phyloP scores from a whole-genome alignment of 2,329 filamentous ascomycete species.

The Trichoderma harzianum region DNA sequence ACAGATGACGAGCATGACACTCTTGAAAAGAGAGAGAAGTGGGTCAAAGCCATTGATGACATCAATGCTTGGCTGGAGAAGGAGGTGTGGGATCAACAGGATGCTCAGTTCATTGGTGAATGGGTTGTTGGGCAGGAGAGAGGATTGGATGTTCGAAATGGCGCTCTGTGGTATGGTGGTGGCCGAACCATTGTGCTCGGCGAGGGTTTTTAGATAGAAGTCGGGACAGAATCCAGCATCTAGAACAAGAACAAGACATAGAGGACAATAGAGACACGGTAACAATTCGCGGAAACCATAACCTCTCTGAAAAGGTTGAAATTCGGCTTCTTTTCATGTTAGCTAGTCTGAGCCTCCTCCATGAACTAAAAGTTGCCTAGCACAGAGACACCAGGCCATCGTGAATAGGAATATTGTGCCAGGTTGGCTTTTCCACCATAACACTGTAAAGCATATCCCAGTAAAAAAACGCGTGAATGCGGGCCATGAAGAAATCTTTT shows the following conservation, averaged over 20 bases:
- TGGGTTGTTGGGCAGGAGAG: constrained; percentile 87
- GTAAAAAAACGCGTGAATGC: constrained; percentile 15
- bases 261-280: not conserved
- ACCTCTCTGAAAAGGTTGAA: not conserved
- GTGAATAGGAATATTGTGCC: not conserved
- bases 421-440: constrained; percentile 5
- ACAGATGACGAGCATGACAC: constrained; percentile 61
- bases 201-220: constrained; percentile 54
- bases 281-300: not conserved
- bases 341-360: constrained; percentile 2
- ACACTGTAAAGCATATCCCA: constrained; percentile 4
- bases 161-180: constrained; percentile 82
- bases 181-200: constrained; percentile 66
- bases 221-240: not conserved
- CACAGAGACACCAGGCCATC: constrained; percentile 10
- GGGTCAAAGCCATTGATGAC: constrained; percentile 68
- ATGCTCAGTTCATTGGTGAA: constrained; percentile 54
- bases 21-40: constrained; percentile 55
- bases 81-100: constrained; percentile 63
- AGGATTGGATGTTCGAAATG: constrained; percentile 72
- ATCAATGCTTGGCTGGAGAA: constrained; percentile 72
- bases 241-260: not conserved
- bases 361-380: not conserved
- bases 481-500: constrained; percentile 24
- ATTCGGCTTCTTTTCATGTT: constrained; percentile 3